Evolutionary conservation across 257 asterid genomes (phyloP).

Genomic region (Thymus mandschuricus): DNA sequence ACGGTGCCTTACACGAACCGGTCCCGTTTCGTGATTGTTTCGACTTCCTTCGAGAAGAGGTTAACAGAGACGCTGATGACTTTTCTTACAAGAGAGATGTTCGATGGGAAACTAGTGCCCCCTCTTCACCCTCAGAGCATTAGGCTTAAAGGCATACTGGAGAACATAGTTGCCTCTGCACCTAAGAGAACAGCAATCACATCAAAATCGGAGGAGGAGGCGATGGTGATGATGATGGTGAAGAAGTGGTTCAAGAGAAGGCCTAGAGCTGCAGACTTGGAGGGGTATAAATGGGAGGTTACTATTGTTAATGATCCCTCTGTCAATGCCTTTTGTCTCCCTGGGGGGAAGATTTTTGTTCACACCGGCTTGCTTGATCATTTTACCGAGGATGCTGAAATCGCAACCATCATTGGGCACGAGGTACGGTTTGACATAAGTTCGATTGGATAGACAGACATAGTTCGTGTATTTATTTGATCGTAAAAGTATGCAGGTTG

Average conservation of each 20-base stretch:
- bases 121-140: conserved; percentile 90
- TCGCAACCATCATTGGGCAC: conserved; percentile 86
- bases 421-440: conserved; percentile 50
- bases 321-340: conserved; percentile 83
- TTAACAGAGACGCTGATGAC: conserved; percentile 55
- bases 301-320: conserved; percentile 73
- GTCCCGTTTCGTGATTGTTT: conserved; percentile 82
- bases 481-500: conserved; percentile 45
- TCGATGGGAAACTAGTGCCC: conserved; percentile 75
- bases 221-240: conserved; percentile 59
- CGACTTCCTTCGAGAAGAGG: conserved; percentile 52
- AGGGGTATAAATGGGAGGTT: conserved; percentile 94
- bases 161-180: conserved; percentile 70
- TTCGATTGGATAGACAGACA: no score
- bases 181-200: conserved; percentile 50
- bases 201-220: conserved; percentile 53
- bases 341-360: conserved; percentile 99
- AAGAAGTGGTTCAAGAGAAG: conserved; percentile 73
- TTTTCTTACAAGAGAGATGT: conserved; percentile 52
- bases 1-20: conserved; percentile 85
- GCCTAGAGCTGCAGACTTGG: conserved; percentile 69
- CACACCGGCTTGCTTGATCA: conserved; percentile 84
- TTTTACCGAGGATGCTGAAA: conserved; percentile 77
- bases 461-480: no score
- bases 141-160: conserved; percentile 68